Evolutionary conservation across 148 eudicot species (phyloP).

Genomic region (Rhododendron mucronatum): DNA sequence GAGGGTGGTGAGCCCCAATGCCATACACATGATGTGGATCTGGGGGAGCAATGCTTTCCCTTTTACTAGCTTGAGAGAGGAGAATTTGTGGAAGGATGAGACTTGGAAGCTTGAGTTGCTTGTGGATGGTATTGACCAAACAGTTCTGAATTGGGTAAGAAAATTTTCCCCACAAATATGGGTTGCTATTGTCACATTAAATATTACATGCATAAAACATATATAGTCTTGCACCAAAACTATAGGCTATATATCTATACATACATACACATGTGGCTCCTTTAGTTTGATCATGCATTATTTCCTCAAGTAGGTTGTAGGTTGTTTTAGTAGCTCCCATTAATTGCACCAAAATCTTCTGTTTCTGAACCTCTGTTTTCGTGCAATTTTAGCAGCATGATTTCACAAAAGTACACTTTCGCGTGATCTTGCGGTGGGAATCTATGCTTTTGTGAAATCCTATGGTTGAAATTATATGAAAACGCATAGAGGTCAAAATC

Average conservation of each 20-base stretch:
- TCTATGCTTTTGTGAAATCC: background rate
- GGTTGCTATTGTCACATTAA: background rate
- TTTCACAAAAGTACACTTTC: background rate
- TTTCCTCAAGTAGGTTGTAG: too few species aligned
- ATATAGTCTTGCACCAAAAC: too few species aligned
- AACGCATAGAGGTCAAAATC: background rate
- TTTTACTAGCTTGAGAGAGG: slow-evolving; percentile 52
- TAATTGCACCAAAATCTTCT: background rate
- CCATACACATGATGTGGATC: slow-evolving; percentile 77
- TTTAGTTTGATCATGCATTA: background rate
- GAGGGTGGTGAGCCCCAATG: slow-evolving; percentile 54
- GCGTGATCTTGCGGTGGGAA: background rate
- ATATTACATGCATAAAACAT: too few species aligned
- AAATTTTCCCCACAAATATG: background rate
- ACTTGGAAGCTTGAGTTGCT: slow-evolving; percentile 62
- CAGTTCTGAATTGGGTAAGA: slow-evolving; percentile 47
- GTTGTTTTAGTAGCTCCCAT: background rate
- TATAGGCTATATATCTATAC: too few species aligned
- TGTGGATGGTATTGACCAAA: slow-evolving; percentile 46
- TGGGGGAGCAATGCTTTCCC: slow-evolving; percentile 72
- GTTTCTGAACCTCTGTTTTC: too few species aligned
- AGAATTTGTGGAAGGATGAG: slow-evolving; percentile 49
- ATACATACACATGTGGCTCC: too few species aligned
- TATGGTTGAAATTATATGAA: too few species aligned
- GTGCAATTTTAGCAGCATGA: too few species aligned